phyloP scores from a whole-genome alignment of 2,329 filamentous ascomycete species.

The Fulvia fulva region DNA sequence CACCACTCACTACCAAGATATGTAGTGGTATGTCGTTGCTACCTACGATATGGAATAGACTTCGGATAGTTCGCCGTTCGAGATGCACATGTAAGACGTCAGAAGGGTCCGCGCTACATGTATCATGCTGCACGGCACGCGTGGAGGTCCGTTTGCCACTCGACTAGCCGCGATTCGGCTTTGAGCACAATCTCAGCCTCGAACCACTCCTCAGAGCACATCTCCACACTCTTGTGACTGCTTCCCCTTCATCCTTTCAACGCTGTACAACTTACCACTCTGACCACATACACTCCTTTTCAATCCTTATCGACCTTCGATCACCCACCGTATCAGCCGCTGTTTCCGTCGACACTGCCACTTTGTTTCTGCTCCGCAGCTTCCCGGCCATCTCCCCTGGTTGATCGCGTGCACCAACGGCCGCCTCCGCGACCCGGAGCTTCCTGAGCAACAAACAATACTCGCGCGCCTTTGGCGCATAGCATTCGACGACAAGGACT shows the following conservation, averaged over 20 bases:
- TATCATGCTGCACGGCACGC: too few species aligned
- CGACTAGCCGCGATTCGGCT: not conserved
- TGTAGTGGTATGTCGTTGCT: not conserved
- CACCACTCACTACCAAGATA: not conserved
- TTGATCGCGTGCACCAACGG: constrained; percentile 8
- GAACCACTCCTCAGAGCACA: constrained; percentile 6
- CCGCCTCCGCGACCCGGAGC: not conserved
- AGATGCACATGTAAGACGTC: not conserved
- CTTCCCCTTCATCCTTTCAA: not conserved
- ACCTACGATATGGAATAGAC: not conserved
- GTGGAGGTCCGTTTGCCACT: too few species aligned
- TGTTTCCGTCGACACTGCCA: not conserved
- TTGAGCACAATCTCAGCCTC: constrained; percentile 2
- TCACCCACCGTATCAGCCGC: not conserved
- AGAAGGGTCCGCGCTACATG: not conserved
- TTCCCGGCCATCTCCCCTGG: constrained; percentile 13
- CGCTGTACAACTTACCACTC: not conserved
- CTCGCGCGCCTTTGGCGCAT: constrained; percentile 10
- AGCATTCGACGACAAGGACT: not conserved
- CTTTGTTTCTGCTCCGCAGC: constrained; percentile 2
- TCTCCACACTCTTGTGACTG: not conserved
- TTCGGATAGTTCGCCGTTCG: not conserved
- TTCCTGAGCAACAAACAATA: not conserved
- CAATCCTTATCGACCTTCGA: not conserved
- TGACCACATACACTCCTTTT: constrained; percentile 18